Base-by-base conservation (phyloP, 495 filamentous ascomycete genomes). In the Aspergillus haitiensis region DNA sequence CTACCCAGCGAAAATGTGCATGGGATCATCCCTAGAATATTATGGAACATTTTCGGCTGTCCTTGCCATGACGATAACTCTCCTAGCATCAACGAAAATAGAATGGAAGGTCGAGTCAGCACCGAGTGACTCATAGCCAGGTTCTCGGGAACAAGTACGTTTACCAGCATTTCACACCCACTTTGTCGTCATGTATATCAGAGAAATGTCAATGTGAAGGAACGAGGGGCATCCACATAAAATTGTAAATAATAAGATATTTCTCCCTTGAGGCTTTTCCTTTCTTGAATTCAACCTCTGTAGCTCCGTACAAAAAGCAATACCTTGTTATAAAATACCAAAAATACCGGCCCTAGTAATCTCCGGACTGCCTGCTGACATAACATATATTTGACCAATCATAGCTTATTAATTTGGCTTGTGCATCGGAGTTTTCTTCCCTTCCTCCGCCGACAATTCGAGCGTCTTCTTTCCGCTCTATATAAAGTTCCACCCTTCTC, bases 351-450 rank as follows among this genome's bases (percentile, higher is more conserved):
- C 31, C 40, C 12, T 35, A 13, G 13, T 35, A 52, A 52, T 6
- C 9, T 35, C 40, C 60, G 49, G 31, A 40, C 52, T 11, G 48
- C 13, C 31, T 37, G 49, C 58, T 64, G 62, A 64, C 57, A 52
- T 37, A 64, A 59, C 54, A 44, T 1, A 0, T 3, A 7, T 7
- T 6, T 35, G 13, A 54, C 71, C 69, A 74, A 74, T 74, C 58
- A 68, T 13, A 11, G 5, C 1, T 3, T 47, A 31, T 0, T 27
- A 46, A 64, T 56, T 57, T 56, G 52, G 18, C 64, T 52, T 48
- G 36, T 40, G 42, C 58, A 60, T 62, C 63, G 71, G 67, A 71
- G 65, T 70, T 68, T 69, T 63, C 57, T 34, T 52, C 36, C 47
- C 27, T 36, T 59, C 54, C 49, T 60, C 56, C 51, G 56, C 53